Base-by-base conservation (phyloP, 2,329 filamentous ascomycete species). In the Cercospora sp. region DNA sequence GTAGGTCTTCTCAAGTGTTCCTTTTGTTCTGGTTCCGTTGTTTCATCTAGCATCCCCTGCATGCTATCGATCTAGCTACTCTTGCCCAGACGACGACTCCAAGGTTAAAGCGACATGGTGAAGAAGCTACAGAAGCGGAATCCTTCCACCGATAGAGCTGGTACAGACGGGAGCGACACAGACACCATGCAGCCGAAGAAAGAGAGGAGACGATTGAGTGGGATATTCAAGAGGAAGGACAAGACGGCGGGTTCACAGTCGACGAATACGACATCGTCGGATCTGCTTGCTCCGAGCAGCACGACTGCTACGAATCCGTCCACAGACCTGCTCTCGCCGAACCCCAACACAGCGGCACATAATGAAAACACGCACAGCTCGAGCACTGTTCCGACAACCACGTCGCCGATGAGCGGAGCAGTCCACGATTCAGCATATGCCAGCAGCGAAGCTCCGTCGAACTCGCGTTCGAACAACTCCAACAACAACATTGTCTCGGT, bases 381-480 rank as follows among this genome's bases (percentile, higher is more conserved):
- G 20, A 60, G 42, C 18, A 65, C 57, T 23, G 57, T 61, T 26
- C 42, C 57, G 31, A 60, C 45, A 20, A 30, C 31, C 23, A 33
- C 39, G 10, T 65, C 64, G 28, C 64, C 64, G 28, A 61, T 60
- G 57, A 61, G 42, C 23, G 48, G 31, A 39, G 42, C 58, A 18
- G 58, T 67, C 9, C 69, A 65, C 53, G 73, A 74, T 58, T 74
- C 73, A 5, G 73, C 73, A 36, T 74, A 75, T 61, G 73, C 68
- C 10, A 73, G 70, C 53, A 74, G 72, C 39, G 69, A 72, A 12
- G 63, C 67, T 23, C 57, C 64, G 5, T 65, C 64, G 16, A 60
- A 65, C 23, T 45, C 63, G 10, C 45, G 62, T 60, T 64, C 66
- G 5, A 63, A 63, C 33, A 65, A 39, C 6, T 58, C 58, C 18